Evolutionary conservation across 495 filamentous ascomycete genomes (phyloP).

Genomic region (Xylaria bambusicola): DNA sequence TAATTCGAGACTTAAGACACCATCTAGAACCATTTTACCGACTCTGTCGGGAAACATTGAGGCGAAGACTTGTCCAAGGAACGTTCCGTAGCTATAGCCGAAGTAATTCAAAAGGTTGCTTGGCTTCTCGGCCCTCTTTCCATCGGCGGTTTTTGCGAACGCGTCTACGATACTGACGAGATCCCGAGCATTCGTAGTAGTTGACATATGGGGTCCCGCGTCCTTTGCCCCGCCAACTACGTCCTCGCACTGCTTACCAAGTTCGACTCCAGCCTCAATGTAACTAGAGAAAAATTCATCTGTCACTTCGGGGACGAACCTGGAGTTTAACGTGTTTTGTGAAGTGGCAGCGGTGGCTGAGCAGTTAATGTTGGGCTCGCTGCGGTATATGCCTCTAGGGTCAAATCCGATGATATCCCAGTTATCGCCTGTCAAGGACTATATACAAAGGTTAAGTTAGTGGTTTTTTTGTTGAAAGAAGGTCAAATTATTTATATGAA

Average conservation of each 20-base stretch:
- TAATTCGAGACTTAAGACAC: slow-evolving; percentile 23
- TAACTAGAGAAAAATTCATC: slow-evolving; percentile 1
- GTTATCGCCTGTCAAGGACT: slow-evolving; percentile 10
- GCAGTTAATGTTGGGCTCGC: slow-evolving; percentile 38
- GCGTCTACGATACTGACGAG: slow-evolving; percentile 45
- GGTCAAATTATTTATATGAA: background rate
- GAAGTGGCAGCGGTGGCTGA: slow-evolving; percentile 16
- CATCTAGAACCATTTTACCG: slow-evolving; percentile 34
- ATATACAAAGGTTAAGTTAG: slow-evolving; percentile 25
- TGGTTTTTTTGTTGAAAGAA: slow-evolving; percentile 8
- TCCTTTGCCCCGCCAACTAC: slow-evolving; percentile 1
- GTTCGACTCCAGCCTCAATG: background rate
- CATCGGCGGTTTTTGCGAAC: slow-evolving; percentile 25
- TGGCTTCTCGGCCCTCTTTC: background rate
- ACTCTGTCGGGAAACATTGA: slow-evolving; percentile 36
- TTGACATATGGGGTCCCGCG: slow-evolving; percentile 5
- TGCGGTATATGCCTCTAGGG: slow-evolving; percentile 39
- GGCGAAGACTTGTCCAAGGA: slow-evolving; percentile 51
- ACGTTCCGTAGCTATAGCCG: slow-evolving; percentile 53
- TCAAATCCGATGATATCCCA: slow-evolving; percentile 41
- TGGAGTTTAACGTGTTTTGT: background rate
- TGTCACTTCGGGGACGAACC: slow-evolving; percentile 4
- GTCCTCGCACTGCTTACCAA: background rate
- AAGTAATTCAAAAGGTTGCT: slow-evolving; percentile 32
- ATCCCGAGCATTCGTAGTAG: slow-evolving; percentile 36